Evolutionary conservation across 2,329 filamentous ascomycete species (phyloP).

Genomic region (Ciborinia camelliae): DNA sequence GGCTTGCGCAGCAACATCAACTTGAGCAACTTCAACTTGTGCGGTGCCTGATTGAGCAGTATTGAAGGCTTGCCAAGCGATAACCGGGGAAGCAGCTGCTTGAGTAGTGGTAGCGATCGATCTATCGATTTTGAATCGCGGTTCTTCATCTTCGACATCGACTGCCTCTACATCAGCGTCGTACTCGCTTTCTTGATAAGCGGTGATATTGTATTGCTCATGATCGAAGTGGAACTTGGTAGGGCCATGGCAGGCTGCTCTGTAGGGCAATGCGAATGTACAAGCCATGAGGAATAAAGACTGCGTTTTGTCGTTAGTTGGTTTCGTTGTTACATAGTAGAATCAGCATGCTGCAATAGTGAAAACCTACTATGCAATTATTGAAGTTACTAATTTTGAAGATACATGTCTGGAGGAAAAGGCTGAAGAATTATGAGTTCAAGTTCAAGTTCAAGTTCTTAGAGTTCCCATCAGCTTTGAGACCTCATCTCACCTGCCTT

Average conservation of each 20-base stretch:
- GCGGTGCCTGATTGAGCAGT: background rate
- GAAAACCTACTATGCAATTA: background rate
- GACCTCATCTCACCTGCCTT: background rate
- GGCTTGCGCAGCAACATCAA: background rate
- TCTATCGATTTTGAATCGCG: background rate
- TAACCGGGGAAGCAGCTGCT: background rate
- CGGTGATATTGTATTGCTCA: background rate
- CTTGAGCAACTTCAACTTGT: background rate
- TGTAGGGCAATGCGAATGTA: background rate
- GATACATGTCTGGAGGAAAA: background rate
- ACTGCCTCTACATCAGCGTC: background rate
- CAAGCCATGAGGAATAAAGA: slow-evolving; percentile 7
- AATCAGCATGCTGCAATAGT: background rate
- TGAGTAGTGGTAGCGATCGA: background rate
- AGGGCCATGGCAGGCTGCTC: background rate
- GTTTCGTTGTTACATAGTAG: background rate
- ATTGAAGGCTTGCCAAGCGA: background rate
- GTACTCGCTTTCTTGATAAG: background rate
- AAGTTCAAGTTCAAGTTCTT: background rate
- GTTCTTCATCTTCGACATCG: background rate
- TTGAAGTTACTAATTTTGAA: background rate
- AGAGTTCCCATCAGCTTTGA: background rate
- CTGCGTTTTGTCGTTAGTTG: background rate
- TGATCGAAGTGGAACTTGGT: background rate
- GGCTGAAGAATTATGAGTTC: background rate